Evolutionary conservation across 495 filamentous ascomycete species (phyloP).

Genomic region (Xeromyces bisporus): DNA sequence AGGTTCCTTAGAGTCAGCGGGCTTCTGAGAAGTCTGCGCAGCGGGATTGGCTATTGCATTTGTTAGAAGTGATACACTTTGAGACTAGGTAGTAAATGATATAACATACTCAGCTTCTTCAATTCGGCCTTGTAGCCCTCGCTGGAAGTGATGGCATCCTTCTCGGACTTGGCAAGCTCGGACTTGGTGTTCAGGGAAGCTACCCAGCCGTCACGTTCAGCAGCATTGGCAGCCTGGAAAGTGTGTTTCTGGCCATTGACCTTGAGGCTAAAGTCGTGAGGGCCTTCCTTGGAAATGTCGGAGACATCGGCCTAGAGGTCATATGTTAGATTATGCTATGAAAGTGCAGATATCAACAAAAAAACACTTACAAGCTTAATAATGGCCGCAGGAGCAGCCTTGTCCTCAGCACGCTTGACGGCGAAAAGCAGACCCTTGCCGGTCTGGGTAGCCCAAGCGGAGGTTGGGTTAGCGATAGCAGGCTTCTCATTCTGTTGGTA

Average conservation of each 20-base stretch:
- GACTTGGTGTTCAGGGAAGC: constrained; percentile 58
- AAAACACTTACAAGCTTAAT: constrained; percentile 71
- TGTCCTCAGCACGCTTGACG: constrained; percentile 70
- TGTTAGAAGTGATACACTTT: no score
- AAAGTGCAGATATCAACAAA: no score
- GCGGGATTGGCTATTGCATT: no score
- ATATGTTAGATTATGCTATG: no score
- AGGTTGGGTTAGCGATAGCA: constrained; percentile 53
- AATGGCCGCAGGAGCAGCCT: constrained; percentile 59
- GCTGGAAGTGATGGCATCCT: constrained; percentile 46
- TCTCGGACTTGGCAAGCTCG: constrained; percentile 59
- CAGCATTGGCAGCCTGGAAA: constrained; percentile 56
- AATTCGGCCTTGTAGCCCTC: constrained; percentile 67
- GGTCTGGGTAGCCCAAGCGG: constrained; percentile 79
- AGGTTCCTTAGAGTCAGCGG: no score
- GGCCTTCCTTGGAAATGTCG: constrained; percentile 56
- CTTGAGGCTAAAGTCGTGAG: constrained; percentile 70
- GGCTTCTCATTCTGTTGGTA: constrained; percentile 84
- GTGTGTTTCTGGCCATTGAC: constrained; percentile 73
- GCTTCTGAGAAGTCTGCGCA: no score
- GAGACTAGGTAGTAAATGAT: no score
- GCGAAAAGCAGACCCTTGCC: constrained; percentile 92
- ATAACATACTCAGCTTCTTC: constrained; percentile 42
- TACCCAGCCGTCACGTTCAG: constrained; percentile 86
- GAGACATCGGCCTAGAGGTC: constrained; percentile 65